Percentiles rank a stretch among this genome's conserved stretches.
Evolutionary conservation across 2,329 filamentous ascomycete genomes (phyloP).

Genomic region (Colletotrichum falcatum): DNA sequence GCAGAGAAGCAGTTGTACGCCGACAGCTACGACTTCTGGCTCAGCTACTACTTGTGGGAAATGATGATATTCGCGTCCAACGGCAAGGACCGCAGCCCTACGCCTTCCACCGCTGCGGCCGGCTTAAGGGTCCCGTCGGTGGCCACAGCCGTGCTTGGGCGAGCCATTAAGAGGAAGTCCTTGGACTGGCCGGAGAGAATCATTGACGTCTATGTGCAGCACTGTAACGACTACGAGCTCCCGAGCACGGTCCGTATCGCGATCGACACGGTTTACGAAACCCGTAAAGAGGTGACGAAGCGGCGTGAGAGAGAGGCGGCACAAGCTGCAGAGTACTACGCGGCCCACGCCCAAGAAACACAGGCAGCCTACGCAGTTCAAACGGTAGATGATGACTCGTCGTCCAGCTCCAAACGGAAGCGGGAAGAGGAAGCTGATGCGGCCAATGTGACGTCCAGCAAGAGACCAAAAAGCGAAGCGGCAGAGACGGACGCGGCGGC

Average conservation of each 20-base stretch:
- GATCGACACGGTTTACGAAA: constrained; percentile 78
- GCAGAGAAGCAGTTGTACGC: constrained; percentile 72
- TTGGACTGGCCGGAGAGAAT: constrained; percentile 84
- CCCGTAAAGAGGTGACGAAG: constrained; percentile 71
- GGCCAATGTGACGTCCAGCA: constrained; percentile 66
- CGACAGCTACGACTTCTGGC: constrained; percentile 93
- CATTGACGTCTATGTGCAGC: constrained; percentile 78
- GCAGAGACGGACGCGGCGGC: constrained; percentile 49
- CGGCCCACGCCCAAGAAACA: constrained; percentile 51
- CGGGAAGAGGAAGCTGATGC: constrained; percentile 69
- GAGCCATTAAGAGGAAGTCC: constrained; percentile 71
- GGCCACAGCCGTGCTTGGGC: constrained; percentile 81
- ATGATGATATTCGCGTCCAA: constrained; percentile 72
- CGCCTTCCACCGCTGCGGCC: constrained; percentile 58
- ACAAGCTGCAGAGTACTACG: constrained; percentile 67
- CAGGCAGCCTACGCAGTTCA: constrained; percentile 46
- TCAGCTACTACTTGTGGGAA: constrained; percentile 92
- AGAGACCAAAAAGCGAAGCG: constrained; percentile 71
- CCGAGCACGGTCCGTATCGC: constrained; percentile 80
- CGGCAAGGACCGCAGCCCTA: constrained; percentile 65
- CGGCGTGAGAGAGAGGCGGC: constrained; percentile 75
- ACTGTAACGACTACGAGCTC: constrained; percentile 92
- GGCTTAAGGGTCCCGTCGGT: constrained; percentile 73
- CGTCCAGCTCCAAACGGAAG: constrained; percentile 76
- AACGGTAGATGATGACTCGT: constrained; percentile 49